These are phyloP conservation scores for Teunomyces stri DNA, from an alignment of 805 yeast species.

Conservation along the genomic window DNA sequence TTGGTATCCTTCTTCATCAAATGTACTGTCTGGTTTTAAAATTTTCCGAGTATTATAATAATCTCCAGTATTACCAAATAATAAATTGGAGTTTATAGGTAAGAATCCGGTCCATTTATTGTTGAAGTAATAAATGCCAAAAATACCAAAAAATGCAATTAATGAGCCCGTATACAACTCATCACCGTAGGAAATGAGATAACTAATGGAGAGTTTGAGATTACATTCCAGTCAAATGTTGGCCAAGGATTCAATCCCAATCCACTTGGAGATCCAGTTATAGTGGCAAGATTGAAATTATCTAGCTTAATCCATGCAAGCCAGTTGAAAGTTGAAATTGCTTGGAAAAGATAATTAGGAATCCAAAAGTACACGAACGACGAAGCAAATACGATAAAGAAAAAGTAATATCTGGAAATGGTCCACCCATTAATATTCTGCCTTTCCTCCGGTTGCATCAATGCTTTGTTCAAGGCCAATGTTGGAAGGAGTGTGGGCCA, in stretches of 20 bases:
- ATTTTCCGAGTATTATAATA: conserved; percentile 15
- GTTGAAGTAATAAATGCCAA: conserved; percentile 28
- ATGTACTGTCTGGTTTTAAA: conserved; percentile 6
- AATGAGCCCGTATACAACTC: conserved; percentile 15
- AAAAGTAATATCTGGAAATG: conserved; percentile 23
- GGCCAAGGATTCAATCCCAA: conserved; percentile 32
- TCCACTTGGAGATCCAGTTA: conserved; percentile 45
- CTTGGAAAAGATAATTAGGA: conserved; percentile 42
- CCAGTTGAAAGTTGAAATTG: conserved; percentile 51
- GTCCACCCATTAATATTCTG: conserved; percentile 32
- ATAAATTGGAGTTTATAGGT: conserved; percentile 21
- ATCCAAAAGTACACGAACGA: conserved; percentile 39
- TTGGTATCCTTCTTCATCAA: conserved; percentile 16
- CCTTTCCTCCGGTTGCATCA: conserved; percentile 21
- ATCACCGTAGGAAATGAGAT: conserved; percentile 23
- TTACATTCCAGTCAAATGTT: conserved; percentile 28
- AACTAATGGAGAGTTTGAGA: conserved; percentile 14
- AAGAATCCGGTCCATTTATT: conserved; percentile 28
- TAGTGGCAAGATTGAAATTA: conserved; percentile 44
- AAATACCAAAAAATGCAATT: conserved; percentile 21
- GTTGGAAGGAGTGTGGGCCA: conserved; percentile 48
- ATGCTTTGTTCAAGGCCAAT: conserved; percentile 22
- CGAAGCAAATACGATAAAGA: conserved; percentile 9
- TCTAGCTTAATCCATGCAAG: conserved; percentile 56
- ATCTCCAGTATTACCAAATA: conserved; percentile 26